Conservation (phyloP, 176 grass and related monocot species). For the Aegilops umbellulata region DNA sequence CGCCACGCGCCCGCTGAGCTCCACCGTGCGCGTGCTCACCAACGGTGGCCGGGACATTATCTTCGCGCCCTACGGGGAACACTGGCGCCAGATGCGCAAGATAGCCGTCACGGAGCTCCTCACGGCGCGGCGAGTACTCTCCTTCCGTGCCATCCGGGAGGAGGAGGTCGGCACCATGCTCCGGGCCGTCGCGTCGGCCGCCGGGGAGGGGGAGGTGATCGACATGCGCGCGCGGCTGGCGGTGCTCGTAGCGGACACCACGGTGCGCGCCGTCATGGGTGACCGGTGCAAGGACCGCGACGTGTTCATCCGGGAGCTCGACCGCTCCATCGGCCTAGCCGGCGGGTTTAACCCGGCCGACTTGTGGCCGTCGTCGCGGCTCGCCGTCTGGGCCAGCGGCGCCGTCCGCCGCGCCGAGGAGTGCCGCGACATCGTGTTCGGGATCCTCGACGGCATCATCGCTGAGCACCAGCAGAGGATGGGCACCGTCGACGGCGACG, state of each 20-base stretch:
- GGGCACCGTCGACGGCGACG: neutral
- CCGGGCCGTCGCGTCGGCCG: neutral
- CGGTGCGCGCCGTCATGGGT: slow-evolving; percentile 43
- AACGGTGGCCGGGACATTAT: slow-evolving; percentile 43
- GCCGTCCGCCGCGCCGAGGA: slow-evolving; percentile 23
- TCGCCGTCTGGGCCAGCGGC: slow-evolving; percentile 35
- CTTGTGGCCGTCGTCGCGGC: slow-evolving; percentile 49
- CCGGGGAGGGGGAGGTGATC: neutral
- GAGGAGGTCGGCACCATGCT: slow-evolving; percentile 42
- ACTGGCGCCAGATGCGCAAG: slow-evolving; percentile 70
- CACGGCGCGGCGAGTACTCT: slow-evolving; percentile 37
- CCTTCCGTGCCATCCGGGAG: slow-evolving; percentile 49
- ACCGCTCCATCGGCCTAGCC: neutral
- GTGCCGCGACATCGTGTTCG: slow-evolving; percentile 34
- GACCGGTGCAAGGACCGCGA: slow-evolving; percentile 53
- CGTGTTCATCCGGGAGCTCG: slow-evolving; percentile 31
- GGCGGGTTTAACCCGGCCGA: slow-evolving; percentile 53
- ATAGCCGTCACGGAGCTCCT: slow-evolving; percentile 61
- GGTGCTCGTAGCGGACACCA: slow-evolving; percentile 25
- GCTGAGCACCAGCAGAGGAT: slow-evolving; percentile 40
- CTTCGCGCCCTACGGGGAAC: slow-evolving; percentile 57
- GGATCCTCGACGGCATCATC: slow-evolving; percentile 56
- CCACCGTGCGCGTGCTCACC: slow-evolving; percentile 36
- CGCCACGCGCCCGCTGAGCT: slow-evolving; percentile 39
- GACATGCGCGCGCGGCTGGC: slow-evolving; percentile 53